These are phyloP conservation scores for Naegleria fowleri DNA, from an alignment of 208 protist species.

Conservation along the genomic window DNA sequence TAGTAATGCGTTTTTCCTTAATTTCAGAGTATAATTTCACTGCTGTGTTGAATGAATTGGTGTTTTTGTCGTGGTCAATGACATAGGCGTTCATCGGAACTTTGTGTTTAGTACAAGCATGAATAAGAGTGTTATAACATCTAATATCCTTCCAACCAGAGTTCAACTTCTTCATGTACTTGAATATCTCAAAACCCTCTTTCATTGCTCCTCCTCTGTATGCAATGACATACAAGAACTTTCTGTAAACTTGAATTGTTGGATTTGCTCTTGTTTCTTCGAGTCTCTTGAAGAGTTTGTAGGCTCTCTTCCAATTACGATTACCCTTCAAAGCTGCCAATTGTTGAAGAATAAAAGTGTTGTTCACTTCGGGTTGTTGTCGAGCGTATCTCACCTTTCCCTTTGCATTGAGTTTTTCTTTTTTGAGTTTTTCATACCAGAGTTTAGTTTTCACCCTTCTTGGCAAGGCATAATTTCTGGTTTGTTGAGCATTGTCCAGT, in stretches of 20 bases:
- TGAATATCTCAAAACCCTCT: neutral
- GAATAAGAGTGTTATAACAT: neutral
- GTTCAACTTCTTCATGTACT: neutral
- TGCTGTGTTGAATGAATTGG: neutral
- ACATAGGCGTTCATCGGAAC: neutral
- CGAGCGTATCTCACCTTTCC: neutral
- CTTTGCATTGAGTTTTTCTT: neutral
- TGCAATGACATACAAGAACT: neutral
- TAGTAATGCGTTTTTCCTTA: neutral
- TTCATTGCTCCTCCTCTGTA: neutral
- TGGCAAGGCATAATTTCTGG: neutral
- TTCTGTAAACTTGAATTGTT: neutral
- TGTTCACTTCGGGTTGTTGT: constrained; percentile 1
- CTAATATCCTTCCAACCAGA: neutral
- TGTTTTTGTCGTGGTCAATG: neutral
- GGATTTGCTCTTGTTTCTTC: neutral
- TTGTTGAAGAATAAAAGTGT: constrained; percentile 1
- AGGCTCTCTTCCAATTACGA: neutral
- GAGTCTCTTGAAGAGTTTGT: neutral
- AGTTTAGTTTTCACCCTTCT: neutral
- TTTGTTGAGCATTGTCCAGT: neutral
- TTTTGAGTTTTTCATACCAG: neutral
- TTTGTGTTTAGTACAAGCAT: neutral
- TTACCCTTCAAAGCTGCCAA: neutral
- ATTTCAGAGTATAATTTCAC: neutral